These are phyloP conservation scores for Colletotrichum orchidophilum DNA, from an alignment of 2,329 filamentous ascomycete species.

Conservation along the genomic window DNA sequence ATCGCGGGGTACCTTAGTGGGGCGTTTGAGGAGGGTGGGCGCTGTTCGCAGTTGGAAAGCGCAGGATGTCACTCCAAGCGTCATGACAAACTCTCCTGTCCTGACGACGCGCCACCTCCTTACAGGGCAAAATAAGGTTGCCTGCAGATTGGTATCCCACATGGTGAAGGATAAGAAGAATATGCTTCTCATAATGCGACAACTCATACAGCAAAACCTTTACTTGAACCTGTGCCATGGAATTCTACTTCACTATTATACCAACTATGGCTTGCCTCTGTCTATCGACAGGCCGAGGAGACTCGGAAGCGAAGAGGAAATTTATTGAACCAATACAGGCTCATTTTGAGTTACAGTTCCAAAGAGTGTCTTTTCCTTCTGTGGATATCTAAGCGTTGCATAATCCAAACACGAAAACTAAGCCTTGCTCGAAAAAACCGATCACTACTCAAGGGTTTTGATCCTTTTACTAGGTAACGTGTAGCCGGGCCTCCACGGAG, in stretches of 20 bases:
- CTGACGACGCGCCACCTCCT: background rate
- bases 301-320: background rate
- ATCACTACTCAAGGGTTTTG: background rate
- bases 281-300: background rate
- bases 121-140: background rate
- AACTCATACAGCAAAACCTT: background rate
- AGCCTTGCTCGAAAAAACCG: background rate
- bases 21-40: slow-evolving; percentile 23
- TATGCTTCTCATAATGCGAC: background rate
- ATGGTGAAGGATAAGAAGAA: background rate
- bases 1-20: slow-evolving; percentile 30
- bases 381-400: background rate
- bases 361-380: background rate
- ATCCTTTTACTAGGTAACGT: background rate
- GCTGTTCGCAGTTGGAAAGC: background rate
- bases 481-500: background rate
- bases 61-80: background rate
- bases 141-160: background rate
- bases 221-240: background rate
- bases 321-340: no score
- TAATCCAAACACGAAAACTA: background rate
- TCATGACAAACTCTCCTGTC: background rate
- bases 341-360: no score
- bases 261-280: background rate
- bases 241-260: background rate